Conservation (phyloP, 1,284 basidiomycete genomes). For the Ganoderma resinaceum region DNA sequence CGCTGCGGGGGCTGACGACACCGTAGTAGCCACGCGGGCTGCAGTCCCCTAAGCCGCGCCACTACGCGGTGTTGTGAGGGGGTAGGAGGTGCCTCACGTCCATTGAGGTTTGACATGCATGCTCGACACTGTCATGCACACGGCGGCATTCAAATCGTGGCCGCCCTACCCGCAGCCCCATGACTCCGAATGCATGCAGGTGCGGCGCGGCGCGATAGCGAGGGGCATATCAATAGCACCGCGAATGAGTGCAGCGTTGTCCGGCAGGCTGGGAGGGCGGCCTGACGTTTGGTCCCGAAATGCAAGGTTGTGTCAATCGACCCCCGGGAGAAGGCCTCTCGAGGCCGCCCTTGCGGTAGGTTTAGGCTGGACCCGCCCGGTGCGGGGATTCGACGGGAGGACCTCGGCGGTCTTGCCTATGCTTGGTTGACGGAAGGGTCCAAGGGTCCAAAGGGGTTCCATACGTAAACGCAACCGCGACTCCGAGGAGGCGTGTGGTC, state of each 20-base stretch:
- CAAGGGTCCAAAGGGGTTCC: background rate
- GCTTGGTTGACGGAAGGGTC: slow-evolving; percentile 9
- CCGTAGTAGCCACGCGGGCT: background rate
- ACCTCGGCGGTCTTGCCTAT: slow-evolving; percentile 17
- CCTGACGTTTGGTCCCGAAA: background rate
- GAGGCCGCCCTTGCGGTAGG: slow-evolving; percentile 5
- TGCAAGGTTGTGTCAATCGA: background rate
- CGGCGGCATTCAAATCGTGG: background rate
- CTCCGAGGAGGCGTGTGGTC: slow-evolving; percentile 6
- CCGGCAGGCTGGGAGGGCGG: background rate
- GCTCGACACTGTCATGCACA: slow-evolving; percentile 2
- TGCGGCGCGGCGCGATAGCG: background rate
- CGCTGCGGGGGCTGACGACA: background rate
- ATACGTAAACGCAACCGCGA: slow-evolving; percentile 1
- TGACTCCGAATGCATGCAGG: background rate
- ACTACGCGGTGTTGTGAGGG: background rate
- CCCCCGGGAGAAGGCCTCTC: background rate
- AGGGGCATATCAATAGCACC: background rate
- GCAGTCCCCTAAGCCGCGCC: background rate
- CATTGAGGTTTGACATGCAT: slow-evolving; percentile 8
- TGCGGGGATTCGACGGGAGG: slow-evolving; percentile 26
- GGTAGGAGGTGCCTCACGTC: background rate
- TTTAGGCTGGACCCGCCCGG: slow-evolving; percentile 8
- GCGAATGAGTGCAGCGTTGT: background rate
- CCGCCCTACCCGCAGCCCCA: background rate